These are phyloP conservation scores for Pleoardoris graminearum DNA, from an alignment of 2,329 filamentous ascomycete species.

Conservation along the genomic window DNA sequence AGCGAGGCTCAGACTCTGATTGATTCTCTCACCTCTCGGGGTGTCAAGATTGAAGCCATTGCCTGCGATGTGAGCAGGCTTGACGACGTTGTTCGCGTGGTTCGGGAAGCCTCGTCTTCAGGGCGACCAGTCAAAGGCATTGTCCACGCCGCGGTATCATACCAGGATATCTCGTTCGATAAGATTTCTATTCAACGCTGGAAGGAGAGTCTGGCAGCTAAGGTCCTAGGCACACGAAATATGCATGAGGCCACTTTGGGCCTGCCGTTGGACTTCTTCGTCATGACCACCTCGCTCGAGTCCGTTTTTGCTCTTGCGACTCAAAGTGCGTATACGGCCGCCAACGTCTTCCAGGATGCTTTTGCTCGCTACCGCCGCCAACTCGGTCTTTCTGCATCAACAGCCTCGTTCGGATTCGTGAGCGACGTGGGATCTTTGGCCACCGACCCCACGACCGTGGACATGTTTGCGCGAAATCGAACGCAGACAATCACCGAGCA, in stretches of 20 bases:
- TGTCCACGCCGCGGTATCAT: constrained; percentile 17
- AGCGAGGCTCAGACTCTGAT: constrained; percentile 3
- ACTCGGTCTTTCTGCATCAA: constrained; percentile 14
- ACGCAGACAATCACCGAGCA: not conserved
- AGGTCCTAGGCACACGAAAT: constrained; percentile 31
- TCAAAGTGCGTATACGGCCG: constrained; percentile 24
- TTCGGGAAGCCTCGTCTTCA: too few relatives aligned
- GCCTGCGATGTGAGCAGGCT: constrained; percentile 16
- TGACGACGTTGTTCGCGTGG: too few relatives aligned
- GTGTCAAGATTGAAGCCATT: not conserved
- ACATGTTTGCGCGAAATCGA: not conserved
- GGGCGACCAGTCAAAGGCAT: constrained; percentile 18
- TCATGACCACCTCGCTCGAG: constrained; percentile 21
- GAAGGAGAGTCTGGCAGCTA: constrained; percentile 17
- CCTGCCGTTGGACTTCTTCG: constrained; percentile 29
- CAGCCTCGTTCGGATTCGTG: not conserved
- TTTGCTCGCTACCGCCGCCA: constrained; percentile 21
- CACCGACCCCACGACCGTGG: too few relatives aligned
- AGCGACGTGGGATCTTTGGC: not conserved
- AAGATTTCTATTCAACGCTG: not conserved
- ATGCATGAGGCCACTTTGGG: constrained; percentile 23
- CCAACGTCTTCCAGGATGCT: constrained; percentile 24
- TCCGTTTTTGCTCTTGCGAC: constrained; percentile 18
- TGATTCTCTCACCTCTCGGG: not conserved
- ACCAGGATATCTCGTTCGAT: constrained; percentile 4